These are phyloP conservation scores for Wickerhamiella infanticola DNA, from an alignment of 1,139 yeast species.

Conservation along the genomic window DNA sequence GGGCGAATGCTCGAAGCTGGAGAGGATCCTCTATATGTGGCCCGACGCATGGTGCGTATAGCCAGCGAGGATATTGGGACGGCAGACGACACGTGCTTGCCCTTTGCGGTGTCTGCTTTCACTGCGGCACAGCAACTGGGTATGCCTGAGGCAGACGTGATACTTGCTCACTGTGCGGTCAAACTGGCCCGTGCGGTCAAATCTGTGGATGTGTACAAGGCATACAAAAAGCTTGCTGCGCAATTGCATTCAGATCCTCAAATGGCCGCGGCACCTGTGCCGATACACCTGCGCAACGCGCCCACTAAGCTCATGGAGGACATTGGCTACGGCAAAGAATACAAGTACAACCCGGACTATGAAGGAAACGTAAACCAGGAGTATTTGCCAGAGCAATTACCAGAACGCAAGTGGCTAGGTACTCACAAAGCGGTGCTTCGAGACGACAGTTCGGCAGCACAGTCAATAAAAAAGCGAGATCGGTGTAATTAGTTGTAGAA, in stretches of 20 bases:
- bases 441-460: neutral
- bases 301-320: conserved; percentile 86
- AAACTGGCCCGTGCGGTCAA: conserved; percentile 75
- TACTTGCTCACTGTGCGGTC: conserved; percentile 83
- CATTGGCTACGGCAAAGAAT: conserved; percentile 67
- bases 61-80: conserved; percentile 87
- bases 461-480: too few relatives aligned
- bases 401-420: conserved; percentile 23
- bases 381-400: conserved; percentile 24
- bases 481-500: conserved; percentile 4
- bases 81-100: conserved; percentile 67
- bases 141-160: conserved; percentile 86
- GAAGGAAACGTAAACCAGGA: conserved; percentile 58
- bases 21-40: conserved; percentile 85
- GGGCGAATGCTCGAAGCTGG: conserved; percentile 84
- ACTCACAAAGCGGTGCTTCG: neutral
- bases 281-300: conserved; percentile 69
- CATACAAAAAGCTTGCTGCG: conserved; percentile 50
- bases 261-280: conserved; percentile 31
- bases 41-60: conserved; percentile 79
- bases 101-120: conserved; percentile 74
- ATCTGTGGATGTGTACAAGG: conserved; percentile 71
- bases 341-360: conserved; percentile 77
- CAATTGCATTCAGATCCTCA: conserved; percentile 45
- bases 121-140: conserved; percentile 89